Evolutionary conservation across 2,329 filamentous ascomycete species (phyloP).

Genomic region (Cryphonectria japonica): DNA sequence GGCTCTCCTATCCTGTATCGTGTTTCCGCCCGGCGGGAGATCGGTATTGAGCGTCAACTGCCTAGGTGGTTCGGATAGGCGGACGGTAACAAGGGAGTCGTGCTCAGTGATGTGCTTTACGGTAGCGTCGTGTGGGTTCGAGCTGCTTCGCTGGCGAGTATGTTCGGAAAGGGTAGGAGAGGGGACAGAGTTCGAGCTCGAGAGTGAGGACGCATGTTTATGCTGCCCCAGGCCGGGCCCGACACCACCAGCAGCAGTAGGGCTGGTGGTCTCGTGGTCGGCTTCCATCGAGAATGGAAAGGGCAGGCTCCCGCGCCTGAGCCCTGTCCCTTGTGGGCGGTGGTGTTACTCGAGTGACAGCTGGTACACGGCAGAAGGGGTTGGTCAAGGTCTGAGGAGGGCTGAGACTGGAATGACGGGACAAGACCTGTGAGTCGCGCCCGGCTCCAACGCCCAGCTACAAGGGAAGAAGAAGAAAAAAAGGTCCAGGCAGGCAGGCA

Average conservation of each 20-base stretch:
- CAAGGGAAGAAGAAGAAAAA: neutral
- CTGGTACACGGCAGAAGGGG: constrained; percentile 10
- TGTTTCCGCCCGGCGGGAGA: constrained; percentile 31
- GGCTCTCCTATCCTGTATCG: constrained; percentile 33
- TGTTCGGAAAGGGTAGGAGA: constrained; percentile 19
- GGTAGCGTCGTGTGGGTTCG: constrained; percentile 30
- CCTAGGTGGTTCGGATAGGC: constrained; percentile 58
- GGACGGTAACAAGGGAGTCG: constrained; percentile 71
- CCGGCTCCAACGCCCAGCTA: neutral
- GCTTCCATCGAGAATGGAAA: constrained; percentile 27
- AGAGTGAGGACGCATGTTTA: constrained; percentile 25
- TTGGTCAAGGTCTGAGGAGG: constrained; percentile 5
- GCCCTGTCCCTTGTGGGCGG: neutral
- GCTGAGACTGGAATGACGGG: constrained; percentile 29
- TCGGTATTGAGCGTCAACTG: constrained; percentile 38
- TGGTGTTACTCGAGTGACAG: constrained; percentile 7
- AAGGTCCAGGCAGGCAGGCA: constrained; percentile 4
- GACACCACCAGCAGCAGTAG: constrained; percentile 9
- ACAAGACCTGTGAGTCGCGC: constrained; percentile 5
- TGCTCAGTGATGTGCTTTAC: constrained; percentile 37
- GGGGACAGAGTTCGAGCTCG: constrained; percentile 17
- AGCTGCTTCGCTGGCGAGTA: constrained; percentile 27
- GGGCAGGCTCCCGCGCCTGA: constrained; percentile 19
- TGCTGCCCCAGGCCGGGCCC: constrained; percentile 12
- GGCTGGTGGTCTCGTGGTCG: constrained; percentile 25